Percentiles rank a stretch among this genome's conserved stretches.
Conservation (phyloP, 306 rosid genomes). For the Styphnolobium japonicum region DNA sequence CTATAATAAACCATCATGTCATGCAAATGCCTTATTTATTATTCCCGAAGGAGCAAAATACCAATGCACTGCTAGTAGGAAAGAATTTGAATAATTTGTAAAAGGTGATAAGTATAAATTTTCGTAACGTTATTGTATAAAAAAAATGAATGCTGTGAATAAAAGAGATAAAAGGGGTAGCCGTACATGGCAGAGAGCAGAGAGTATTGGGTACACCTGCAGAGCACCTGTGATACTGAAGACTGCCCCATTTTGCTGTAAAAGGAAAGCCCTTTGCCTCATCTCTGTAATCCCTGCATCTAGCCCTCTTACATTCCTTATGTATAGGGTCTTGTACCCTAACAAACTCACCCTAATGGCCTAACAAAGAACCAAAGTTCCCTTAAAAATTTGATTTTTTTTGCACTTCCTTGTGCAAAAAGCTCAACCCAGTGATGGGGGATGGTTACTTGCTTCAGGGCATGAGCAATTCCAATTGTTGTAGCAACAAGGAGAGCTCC, state of each 20-base stretch:
- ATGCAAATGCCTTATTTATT: too few species aligned
- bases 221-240: conserved; percentile 34
- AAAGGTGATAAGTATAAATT: too few species aligned
- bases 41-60: too few species aligned
- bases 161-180: not conserved
- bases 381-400: not conserved
- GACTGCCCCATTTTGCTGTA: not conserved
- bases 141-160: too few species aligned
- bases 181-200: conserved; percentile 4
- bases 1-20: too few species aligned
- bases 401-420: not conserved
- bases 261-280: too few species aligned
- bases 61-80: too few species aligned
- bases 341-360: conserved; percentile 1
- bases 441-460: conserved; percentile 38
- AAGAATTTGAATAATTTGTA: too few species aligned
- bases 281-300: too few species aligned
- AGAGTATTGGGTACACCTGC: conserved; percentile 12
- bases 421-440: conserved; percentile 48
- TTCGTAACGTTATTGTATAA: too few species aligned
- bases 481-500: too few species aligned
- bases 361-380: not conserved
- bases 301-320: too few species aligned
- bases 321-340: not conserved
- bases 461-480: conserved; percentile 35